Base-by-base conservation (phyloP, 1,284 basidiomycete genomes). In the Laetiporus sulphureus region DNA sequence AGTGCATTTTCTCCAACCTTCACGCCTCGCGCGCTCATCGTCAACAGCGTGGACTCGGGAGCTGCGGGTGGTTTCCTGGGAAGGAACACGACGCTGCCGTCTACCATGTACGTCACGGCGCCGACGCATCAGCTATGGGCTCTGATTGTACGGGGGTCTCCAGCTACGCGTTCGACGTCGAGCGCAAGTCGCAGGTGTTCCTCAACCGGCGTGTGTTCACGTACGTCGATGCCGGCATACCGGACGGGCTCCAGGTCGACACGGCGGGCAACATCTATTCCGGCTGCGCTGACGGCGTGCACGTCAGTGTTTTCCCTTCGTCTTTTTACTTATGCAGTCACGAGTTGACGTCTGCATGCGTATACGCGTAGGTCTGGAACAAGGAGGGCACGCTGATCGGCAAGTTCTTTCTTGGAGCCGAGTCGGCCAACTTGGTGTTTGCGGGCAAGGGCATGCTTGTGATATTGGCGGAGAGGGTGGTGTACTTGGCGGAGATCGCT, bases 141-240 rank as follows among this genome's bases (percentile, higher is more conserved):
- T n/a, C n/a, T n/a, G n/a, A n/a, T n/a, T n/a, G n/a, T n/a, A n/a
- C n/a, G n/a, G n/a, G 27, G 22, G n/a, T n/a, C n/a, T 8, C 8
- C 47, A 87, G 84, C 42, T 90, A 90, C 55, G 73, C 68, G 4
- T 90, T 74, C 53, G 82, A 87, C 50, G 80, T 91, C 23, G 72
- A 81, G 48, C 64, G 73, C 12, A 67, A 62, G 19, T 74, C 73
- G 0, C 69, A 77, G 25, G 61, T 63, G 1, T 82, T 84, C 57
- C 62, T 51, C 32, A 83, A 87, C 53, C 73, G 81, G 22, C 71
- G 80, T 13, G 68, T 83, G 5, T 85, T 91, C 55, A 83, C 87
- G 2, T 88, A 77, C 52, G 57, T 68, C 20, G 79, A 84, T 51
- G 68, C 77, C 11, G 83, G 84, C 3, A 54, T 82, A 20, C 76